These are phyloP conservation scores for Xerocomus amazonicus DNA, from an alignment of 1,284 basidiomycete species.

Conservation along the genomic window DNA sequence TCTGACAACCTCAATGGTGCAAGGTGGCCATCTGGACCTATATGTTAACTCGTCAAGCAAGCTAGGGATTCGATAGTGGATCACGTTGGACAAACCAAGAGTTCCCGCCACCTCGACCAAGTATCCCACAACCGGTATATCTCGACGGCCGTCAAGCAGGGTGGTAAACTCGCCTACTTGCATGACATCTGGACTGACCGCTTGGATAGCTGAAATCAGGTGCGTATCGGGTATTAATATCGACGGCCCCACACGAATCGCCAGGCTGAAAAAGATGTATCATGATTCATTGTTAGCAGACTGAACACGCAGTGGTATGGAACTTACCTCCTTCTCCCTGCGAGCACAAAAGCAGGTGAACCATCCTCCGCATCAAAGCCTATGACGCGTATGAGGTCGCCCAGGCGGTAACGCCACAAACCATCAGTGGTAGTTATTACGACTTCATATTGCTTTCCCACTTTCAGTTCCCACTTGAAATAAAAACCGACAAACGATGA, in stretches of 20 bases:
- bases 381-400: constrained; percentile 18
- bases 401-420: constrained; percentile 27
- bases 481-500: background rate
- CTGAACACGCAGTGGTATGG: no score
- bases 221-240: background rate
- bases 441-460: constrained; percentile 14
- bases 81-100: background rate
- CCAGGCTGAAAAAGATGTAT: no score
- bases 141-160: background rate
- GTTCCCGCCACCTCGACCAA: background rate
- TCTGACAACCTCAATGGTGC: background rate
- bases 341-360: background rate
- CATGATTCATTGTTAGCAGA: no score
- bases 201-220: background rate
- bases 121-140: background rate
- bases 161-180: background rate
- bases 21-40: background rate
- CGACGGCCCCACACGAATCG: no score
- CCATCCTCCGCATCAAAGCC: constrained; percentile 26
- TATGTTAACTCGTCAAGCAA: background rate
- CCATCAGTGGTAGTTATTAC: constrained; percentile 24
- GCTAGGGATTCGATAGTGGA: background rate
- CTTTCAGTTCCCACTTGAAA: background rate
- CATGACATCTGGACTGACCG: background rate
- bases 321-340: background rate